Conservation (phyloP, 345 rosid species). For the Salix purpurea region DNA sequence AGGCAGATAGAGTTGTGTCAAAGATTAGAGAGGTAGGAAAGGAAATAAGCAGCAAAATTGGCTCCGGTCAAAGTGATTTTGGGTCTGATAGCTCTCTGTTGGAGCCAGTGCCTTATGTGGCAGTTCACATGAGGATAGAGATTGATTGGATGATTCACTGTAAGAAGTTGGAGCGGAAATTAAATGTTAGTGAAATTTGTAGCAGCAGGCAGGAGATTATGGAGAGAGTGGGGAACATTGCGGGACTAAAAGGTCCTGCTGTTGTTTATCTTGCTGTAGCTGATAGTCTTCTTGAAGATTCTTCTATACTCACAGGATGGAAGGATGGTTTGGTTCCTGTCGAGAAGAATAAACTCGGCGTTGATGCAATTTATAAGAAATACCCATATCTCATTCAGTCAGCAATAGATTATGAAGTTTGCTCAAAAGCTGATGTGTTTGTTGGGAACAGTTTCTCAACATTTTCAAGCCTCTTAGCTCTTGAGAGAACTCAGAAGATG, state of each 20-base stretch:
- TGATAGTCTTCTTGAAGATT: constrained; percentile 67
- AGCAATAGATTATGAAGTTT: constrained; percentile 96
- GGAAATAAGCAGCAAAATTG: constrained; percentile 20
- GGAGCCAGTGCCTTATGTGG: constrained; percentile 44
- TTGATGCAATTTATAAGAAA: constrained; percentile 60
- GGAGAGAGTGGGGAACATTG: constrained; percentile 70
- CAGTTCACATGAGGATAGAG: constrained; percentile 97
- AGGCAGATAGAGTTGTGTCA: constrained; percentile 72
- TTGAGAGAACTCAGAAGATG: constrained; percentile 82
- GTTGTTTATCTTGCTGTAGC: constrained; percentile 89
- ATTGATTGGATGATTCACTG: constrained; percentile 99
- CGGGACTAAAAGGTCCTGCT: constrained; percentile 38
- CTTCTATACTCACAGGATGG: constrained; percentile 74
- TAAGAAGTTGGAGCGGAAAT: constrained; percentile 73
- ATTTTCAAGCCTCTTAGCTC: constrained; percentile 84
- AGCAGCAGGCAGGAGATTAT: constrained; percentile 81
- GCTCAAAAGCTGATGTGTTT: constrained; percentile 77
- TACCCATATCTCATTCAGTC: constrained; percentile 85
- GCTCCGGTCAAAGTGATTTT: neutral
- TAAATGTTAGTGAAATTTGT: constrained; percentile 62
- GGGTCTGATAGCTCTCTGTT: neutral
- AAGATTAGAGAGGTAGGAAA: constrained; percentile 63
- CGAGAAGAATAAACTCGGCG: constrained; percentile 84
- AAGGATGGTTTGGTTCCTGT: constrained; percentile 61
- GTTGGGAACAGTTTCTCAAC: constrained; percentile 95